Conservation (phyloP, 441 rosid genomes). For the Jatropha podagrica region DNA sequence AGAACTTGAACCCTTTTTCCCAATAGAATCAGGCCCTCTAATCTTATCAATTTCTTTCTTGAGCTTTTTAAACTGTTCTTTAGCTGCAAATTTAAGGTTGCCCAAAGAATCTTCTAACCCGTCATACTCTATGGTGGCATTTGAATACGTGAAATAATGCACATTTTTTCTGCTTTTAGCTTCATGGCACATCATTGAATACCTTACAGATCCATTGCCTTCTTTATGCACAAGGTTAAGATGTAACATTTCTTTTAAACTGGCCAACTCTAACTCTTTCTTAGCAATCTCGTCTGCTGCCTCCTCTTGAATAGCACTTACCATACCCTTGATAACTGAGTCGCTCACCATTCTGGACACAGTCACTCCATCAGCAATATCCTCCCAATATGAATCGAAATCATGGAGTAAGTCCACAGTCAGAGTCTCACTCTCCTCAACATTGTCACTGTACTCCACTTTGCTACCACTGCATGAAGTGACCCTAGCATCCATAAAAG, state of each 20-base stretch:
- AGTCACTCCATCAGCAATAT: conserved; percentile 49
- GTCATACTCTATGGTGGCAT: conserved; percentile 22
- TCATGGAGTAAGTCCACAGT: conserved; percentile 50
- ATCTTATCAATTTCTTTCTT: conserved; percentile 52
- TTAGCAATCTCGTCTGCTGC: conserved; percentile 62
- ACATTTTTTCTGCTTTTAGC: conserved; percentile 11
- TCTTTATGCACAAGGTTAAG: conserved; percentile 24
- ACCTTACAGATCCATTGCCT: conserved; percentile 26
- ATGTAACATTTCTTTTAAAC: conserved; percentile 42
- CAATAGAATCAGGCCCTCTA: conserved; percentile 35
- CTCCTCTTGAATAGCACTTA: conserved; percentile 69
- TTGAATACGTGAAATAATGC: conserved; percentile 23
- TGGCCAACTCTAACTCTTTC: conserved; percentile 66
- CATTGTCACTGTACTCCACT: conserved; percentile 19
- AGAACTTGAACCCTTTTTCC: conserved; percentile 36
- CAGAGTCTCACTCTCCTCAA: conserved; percentile 47
- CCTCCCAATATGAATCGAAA: conserved; percentile 64
- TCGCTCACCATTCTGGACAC: conserved; percentile 83
- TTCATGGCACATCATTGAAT: conserved; percentile 17
- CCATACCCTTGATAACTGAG: conserved; percentile 72
- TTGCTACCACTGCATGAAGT: conserved; percentile 21
- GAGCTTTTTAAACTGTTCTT: conserved; percentile 58
- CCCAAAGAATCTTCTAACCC: conserved; percentile 36
- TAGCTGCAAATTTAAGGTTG: conserved; percentile 40
- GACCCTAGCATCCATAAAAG: conserved; percentile 29